These are phyloP conservation scores for Clarireedia homoeocarpa DNA, from an alignment of 2,329 filamentous ascomycete genomes.

Conservation along the genomic window DNA sequence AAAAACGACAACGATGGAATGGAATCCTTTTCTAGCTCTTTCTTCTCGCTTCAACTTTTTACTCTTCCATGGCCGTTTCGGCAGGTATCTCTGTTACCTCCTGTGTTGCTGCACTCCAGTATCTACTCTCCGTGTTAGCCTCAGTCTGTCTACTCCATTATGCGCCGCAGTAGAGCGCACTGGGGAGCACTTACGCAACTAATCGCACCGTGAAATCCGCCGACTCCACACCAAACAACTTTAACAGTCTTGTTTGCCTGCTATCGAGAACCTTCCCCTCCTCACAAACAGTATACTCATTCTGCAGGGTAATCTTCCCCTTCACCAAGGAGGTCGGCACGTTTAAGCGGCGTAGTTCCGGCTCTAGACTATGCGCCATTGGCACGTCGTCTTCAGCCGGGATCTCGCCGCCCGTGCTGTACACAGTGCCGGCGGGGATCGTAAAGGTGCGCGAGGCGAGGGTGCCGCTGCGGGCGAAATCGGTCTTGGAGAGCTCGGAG, in stretches of 20 bases:
- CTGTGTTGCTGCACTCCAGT: conserved; percentile 53
- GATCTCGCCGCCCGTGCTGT: conserved; percentile 73
- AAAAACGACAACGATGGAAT: conserved; percentile 3
- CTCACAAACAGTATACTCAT: conserved; percentile 57
- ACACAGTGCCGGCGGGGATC: conserved; percentile 76
- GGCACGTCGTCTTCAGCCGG: conserved; percentile 75
- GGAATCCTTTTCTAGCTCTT: conserved; percentile 12
- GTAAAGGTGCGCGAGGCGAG: conserved; percentile 66
- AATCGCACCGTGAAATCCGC: conserved; percentile 83
- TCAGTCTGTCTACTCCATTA: background rate
- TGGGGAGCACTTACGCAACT: conserved; percentile 51
- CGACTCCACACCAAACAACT: conserved; percentile 85
- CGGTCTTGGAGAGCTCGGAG: conserved; percentile 60
- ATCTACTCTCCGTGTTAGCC: conserved; percentile 33
- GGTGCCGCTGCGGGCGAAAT: conserved; percentile 86
- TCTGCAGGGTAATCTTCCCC: conserved; percentile 70
- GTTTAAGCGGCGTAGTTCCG: conserved; percentile 78
- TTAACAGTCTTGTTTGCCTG: conserved; percentile 85
- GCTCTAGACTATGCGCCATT: conserved; percentile 81
- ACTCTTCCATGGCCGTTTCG: conserved; percentile 37
- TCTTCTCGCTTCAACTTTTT: conserved; percentile 14
- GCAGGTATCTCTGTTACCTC: conserved; percentile 48
- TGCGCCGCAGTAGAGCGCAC: background rate
- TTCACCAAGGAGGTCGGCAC: conserved; percentile 84
- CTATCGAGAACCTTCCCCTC: conserved; percentile 82